These are phyloP conservation scores for Vigna reflexopilosa DNA, from an alignment of 306 rosid genomes.

Conservation along the genomic window DNA sequence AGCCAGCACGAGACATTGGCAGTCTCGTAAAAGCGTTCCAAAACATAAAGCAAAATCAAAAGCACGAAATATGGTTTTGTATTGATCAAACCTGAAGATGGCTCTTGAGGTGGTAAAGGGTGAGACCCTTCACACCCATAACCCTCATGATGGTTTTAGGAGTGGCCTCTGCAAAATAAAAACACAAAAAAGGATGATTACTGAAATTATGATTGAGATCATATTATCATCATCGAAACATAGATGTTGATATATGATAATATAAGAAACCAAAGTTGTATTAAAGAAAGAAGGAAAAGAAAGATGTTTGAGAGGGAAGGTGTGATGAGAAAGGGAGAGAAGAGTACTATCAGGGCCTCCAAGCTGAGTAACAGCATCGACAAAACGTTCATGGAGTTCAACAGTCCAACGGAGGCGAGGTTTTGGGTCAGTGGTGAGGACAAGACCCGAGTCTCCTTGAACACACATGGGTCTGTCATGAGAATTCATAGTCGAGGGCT, in stretches of 20 bases:
- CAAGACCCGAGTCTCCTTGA: conserved; percentile 98
- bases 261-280: too few relatives aligned
- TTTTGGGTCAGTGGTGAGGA: conserved; percentile 98
- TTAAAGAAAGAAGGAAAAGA: neutral
- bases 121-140: conserved; percentile 99
- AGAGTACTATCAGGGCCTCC: conserved; percentile 98
- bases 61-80: conserved; percentile 40
- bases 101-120: conserved; percentile 99
- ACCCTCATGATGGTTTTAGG: conserved; percentile 99
- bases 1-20: conserved; percentile 26
- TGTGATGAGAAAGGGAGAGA: neutral
- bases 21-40: conserved; percentile 32
- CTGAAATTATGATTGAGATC: neutral
- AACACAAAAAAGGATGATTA: neutral
- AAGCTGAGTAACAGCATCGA: conserved; percentile 98
- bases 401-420: conserved; percentile 99
- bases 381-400: conserved; percentile 97
- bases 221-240: neutral
- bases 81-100: conserved; percentile 86
- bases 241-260: neutral
- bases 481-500: conserved; percentile 95
- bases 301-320: neutral
- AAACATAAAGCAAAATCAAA: conserved; percentile 38
- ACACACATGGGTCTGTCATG: conserved; percentile 97
- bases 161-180: conserved; percentile 77